A percentile compares a stretch with the other conserved stretches of the same genome.
phyloP scores from a whole-genome alignment of 257 asterid genomes.

The Eustoma russellianum region DNA sequence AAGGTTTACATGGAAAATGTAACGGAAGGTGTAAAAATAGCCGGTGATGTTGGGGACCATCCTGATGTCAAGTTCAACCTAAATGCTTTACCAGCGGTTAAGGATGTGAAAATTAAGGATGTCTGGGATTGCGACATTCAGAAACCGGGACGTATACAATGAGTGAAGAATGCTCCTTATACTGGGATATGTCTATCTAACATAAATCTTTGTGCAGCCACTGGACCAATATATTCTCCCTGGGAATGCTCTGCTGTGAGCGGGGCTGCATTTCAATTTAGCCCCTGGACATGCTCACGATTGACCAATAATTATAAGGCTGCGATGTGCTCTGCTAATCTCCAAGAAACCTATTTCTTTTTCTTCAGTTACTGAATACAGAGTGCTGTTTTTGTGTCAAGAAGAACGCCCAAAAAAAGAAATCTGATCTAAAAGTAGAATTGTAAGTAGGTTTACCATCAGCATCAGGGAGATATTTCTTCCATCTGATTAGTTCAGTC shows the following conservation, averaged over 20 bases:
- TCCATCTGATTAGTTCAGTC: neutral
- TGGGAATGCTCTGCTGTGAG: constrained; percentile 86
- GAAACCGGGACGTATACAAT: constrained; percentile 70
- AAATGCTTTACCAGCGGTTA: constrained; percentile 59
- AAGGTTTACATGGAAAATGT: constrained; percentile 67
- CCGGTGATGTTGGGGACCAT: constrained; percentile 83
- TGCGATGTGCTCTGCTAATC: constrained; percentile 51
- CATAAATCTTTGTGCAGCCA: constrained; percentile 47
- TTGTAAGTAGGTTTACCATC: too few relatives aligned
- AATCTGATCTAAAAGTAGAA: too few relatives aligned
- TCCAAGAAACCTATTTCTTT: too few relatives aligned
- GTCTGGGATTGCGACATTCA: constrained; percentile 73
- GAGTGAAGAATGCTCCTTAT: constrained; percentile 59
- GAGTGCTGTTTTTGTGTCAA: too few relatives aligned
- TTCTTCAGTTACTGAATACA: too few relatives aligned
- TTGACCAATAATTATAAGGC: constrained; percentile 33
- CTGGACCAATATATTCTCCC: constrained; percentile 29
- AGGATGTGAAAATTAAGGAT: constrained; percentile 49
- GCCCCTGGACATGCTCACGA: constrained; percentile 81
- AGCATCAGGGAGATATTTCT: neutral
- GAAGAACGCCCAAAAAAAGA: too few relatives aligned
- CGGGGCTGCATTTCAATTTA: constrained; percentile 77
- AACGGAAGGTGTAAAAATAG: constrained; percentile 65
- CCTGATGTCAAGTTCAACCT: constrained; percentile 56
- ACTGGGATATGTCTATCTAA: constrained; percentile 71